Conservation (phyloP, 2,329 filamentous ascomycete genomes). For the Cercospora berteroae region DNA sequence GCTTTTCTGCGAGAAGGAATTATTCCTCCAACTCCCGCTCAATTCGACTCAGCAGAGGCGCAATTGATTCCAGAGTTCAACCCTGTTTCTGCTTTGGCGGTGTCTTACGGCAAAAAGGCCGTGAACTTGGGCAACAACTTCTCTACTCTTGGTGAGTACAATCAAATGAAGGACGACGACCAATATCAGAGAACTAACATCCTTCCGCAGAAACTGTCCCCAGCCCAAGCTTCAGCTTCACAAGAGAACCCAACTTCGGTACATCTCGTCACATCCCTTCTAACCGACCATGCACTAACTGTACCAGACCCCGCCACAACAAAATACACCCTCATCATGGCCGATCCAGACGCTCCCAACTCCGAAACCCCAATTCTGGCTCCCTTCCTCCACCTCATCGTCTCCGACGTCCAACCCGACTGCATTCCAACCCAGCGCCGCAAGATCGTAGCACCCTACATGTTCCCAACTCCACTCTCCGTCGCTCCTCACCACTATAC, state of each 20-base stretch:
- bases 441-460: conserved; percentile 22
- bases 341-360: conserved; percentile 31
- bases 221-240: conserved; percentile 26
- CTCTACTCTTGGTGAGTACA: conserved; percentile 19
- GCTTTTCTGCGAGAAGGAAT: conserved; percentile 24
- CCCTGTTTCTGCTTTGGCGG: conserved; percentile 21
- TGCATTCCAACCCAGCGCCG: conserved; percentile 25
- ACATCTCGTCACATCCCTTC: no score
- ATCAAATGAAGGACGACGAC: neutral
- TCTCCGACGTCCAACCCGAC: conserved; percentile 27
- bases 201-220: conserved; percentile 20
- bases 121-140: conserved; percentile 28
- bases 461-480: conserved; percentile 23
- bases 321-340: conserved; percentile 31
- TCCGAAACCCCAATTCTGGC: conserved; percentile 19
- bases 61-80: conserved; percentile 26
- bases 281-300: no score
- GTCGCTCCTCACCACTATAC: conserved; percentile 27
- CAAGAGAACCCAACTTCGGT: conserved; percentile 23
- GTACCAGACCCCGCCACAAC: conserved; percentile 22
- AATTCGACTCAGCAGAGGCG: conserved; percentile 4
- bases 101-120: conserved; percentile 22
- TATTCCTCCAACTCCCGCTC: conserved; percentile 19
- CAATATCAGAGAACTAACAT: neutral
- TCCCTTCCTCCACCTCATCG: conserved; percentile 26